Evolutionary conservation across 1,139 yeast species (phyloP), one percentile per base, ranked within the genome.

Genomic region (Geotrichum histeridarum): DNA sequence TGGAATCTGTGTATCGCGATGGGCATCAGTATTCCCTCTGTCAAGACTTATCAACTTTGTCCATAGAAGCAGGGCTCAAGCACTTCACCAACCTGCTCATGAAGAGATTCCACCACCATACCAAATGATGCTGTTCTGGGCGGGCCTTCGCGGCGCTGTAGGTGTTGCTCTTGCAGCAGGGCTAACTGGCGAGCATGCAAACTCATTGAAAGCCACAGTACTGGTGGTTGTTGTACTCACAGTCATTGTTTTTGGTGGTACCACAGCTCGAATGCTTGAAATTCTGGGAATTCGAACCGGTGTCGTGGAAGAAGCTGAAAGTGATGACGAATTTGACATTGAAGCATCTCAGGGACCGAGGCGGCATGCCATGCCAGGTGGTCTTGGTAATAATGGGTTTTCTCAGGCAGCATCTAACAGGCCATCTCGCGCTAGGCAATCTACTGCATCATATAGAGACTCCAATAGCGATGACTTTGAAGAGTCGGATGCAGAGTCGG

Each of bases 61-160:
- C 52, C 79, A 83, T 64, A 77, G 84, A 51, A 76, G 86, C 18
- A 78, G 84, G 61, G 72, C 74, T 7, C 49, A 58, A 30, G 58
- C 70, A 4, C 59, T 54, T 43, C 9, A 55, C 51, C 41, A 74
- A 38, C 68, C 79, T 5, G 72, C 77, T n/a, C 86, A 87, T 1
- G 97, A 91, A 63, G 98, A 91, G 71, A 90, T 94, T 57, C 93
- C 96, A 22, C 94, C 89, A 63, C 89, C 87, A 57, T 94, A 94
- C 70, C 99, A 94, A 72, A 89, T 91, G 89, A 93, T 94, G 99
- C 88, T 94, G 48, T 94, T 94, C 70, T 94, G 99, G 99, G 99
- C 99, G 1, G 99, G 99, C 5, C 76, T 94, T 57, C 78, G 99
- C 66, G 99, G 99, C 57, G 99, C 99, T 0, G 99, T 94, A 37